Conservation (phyloP, 2,329 filamentous ascomycete species). For the Fulvia fulva region DNA sequence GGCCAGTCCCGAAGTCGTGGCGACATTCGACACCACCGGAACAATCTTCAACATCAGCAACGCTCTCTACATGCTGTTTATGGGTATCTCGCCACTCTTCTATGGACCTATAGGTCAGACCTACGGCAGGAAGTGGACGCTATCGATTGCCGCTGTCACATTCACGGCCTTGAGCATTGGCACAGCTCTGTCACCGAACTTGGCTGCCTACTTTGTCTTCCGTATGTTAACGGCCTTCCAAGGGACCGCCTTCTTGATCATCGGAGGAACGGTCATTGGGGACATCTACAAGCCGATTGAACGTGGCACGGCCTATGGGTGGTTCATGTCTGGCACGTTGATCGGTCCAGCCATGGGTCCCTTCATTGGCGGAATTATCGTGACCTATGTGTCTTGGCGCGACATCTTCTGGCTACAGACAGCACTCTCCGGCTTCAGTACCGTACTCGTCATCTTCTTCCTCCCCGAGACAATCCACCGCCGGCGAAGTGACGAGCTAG, state of each 20-base stretch:
- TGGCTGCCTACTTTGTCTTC: conserved; percentile 69
- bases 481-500: conserved; percentile 59
- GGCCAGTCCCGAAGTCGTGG: conserved; percentile 69
- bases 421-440: conserved; percentile 59
- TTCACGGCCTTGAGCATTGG: conserved; percentile 69
- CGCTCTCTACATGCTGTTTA: conserved; percentile 69
- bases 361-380: conserved; percentile 71
- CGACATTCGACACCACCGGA: conserved; percentile 52
- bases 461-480: conserved; percentile 70
- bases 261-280: conserved; percentile 66
- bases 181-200: conserved; percentile 67
- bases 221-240: conserved; percentile 63
- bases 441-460: conserved; percentile 59
- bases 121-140: conserved; percentile 48
- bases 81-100: conserved; percentile 66
- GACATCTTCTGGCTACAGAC: conserved; percentile 76
- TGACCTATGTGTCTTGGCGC: conserved; percentile 69
- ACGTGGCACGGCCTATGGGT: conserved; percentile 68
- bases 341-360: conserved; percentile 66
- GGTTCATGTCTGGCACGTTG: conserved; percentile 51
- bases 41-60: conserved; percentile 70
- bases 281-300: conserved; percentile 55
- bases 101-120: conserved; percentile 64
- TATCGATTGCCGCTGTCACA: conserved; percentile 55
- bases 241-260: conserved; percentile 64